Base-by-base conservation (phyloP, 1,284 basidiomycete species). In the Tylopilus sp. region DNA sequence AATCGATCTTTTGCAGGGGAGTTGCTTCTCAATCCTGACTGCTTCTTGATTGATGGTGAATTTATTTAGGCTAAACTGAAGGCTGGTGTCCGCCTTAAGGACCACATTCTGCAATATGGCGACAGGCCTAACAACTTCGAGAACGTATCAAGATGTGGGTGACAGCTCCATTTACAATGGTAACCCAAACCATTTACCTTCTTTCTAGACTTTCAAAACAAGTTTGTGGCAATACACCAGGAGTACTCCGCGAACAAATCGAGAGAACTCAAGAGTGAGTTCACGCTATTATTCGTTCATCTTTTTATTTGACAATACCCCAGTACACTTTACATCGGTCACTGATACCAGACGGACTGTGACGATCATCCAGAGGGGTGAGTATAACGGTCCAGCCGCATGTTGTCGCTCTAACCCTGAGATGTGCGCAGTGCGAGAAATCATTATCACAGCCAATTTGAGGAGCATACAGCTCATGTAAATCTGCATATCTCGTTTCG, bases 291-390 rank as follows among this genome's bases (percentile, higher is more conserved):
- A 46, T 48, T 6, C 2, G 18, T 29, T 31, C 31, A 11, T 29
- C 9, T 19, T 15, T 35, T 39, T 42, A 43, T 55, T 52, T 58
- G 29, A 50, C 41, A 33, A 16, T n/a, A 35, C 26, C 49, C 45
- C 52, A 88, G 86, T 86, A 49, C 87, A 89, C 65, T 74, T 85
- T 54, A 91, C 88, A n/a, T 77, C 84, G 46, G 86, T 91, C 41
- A 89, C 82, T 13, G 86, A 90, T 63, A 81, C 79, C 49, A 69
- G 74, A 60, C 69, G 73, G 49, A 82, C 80, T 26, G 70, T 70
- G 30, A 78, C 72, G 16, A 82, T 82, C 55, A 82, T 82, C 52
- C 68, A 77, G 23, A 71, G 72, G 46, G 79, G 80, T 81, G 55
- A 46, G 72, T 60, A 25, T n/a, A 6, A 28, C 44, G 30, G 10